A percentile compares a stretch with the other conserved stretches of the same genome.
These are phyloP conservation scores for Cladochytrium replicatum DNA, from an alignment of 192 early-diverging fungal genomes.

Conservation along the genomic window DNA sequence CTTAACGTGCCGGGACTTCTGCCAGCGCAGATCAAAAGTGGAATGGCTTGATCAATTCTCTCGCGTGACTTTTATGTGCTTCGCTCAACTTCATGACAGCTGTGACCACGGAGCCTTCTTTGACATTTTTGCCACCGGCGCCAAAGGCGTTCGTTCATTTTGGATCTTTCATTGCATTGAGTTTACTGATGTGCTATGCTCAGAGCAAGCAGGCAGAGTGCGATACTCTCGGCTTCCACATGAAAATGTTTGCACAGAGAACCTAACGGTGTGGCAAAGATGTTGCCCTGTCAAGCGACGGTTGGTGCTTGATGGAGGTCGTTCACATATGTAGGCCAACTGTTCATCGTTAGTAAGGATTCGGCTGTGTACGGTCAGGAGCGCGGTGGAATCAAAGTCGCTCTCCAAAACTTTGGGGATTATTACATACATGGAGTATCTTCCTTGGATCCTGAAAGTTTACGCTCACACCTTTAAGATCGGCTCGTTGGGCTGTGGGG, in stretches of 20 bases:
- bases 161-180: too few relatives aligned
- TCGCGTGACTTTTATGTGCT: constrained; percentile 91
- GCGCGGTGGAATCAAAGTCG: constrained; percentile 66
- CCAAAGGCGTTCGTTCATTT: too few relatives aligned
- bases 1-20: not conserved
- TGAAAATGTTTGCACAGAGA: constrained; percentile 96
- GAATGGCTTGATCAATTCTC: constrained; percentile 78
- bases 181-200: too few relatives aligned
- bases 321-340: too few relatives aligned
- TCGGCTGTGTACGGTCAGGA: constrained; percentile 72
- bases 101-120: constrained; percentile 47
- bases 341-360: too few relatives aligned
- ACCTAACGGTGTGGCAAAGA: constrained; percentile 94
- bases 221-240: constrained; percentile 76
- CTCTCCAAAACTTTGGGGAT: constrained; percentile 54
- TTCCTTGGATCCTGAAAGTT: constrained; percentile 88
- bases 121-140: constrained; percentile 38
- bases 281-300: constrained; percentile 87
- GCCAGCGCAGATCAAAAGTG: constrained; percentile 63
- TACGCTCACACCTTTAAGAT: constrained; percentile 82
- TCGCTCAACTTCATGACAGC: constrained; percentile 90
- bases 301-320: constrained; percentile 23
- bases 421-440: constrained; percentile 60
- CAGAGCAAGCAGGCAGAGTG: constrained; percentile 26
- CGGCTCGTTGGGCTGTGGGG: not conserved